Evolutionary conservation across 495 filamentous ascomycete species (phyloP).

Genomic region (Rusavskia elegans): DNA sequence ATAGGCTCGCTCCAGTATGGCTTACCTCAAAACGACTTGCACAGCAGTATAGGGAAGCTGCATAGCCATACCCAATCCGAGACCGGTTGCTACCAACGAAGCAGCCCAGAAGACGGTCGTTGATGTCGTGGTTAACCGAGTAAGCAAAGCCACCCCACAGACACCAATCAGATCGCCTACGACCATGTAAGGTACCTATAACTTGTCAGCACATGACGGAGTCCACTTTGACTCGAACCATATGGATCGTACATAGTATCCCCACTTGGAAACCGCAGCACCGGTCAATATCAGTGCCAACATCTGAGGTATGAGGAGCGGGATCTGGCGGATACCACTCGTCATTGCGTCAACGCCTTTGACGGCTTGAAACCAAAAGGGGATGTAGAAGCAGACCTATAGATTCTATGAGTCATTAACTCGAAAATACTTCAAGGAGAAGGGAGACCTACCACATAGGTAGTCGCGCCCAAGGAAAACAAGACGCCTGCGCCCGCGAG

Average conservation of each 20-base stretch:
- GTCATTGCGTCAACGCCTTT: conserved; percentile 24
- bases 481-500: too few relatives aligned
- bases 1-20: not conserved
- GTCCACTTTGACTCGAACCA: conserved; percentile 21
- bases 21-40: conserved; percentile 5
- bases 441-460: too few relatives aligned
- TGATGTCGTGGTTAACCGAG: conserved; percentile 30
- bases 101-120: conserved; percentile 35
- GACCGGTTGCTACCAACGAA: conserved; percentile 32
- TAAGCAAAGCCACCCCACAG: conserved; percentile 41
- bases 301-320: conserved; percentile 28
- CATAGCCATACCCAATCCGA: conserved; percentile 8
- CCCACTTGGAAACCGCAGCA: conserved; percentile 14
- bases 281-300: conserved; percentile 20
- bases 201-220: not conserved
- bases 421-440: too few relatives aligned
- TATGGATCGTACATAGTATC: conserved; percentile 37
- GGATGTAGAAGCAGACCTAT: conserved; percentile 47
- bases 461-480: too few relatives aligned
- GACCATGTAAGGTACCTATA: conserved; percentile 33
- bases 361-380: conserved; percentile 44
- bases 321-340: conserved; percentile 35
- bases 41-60: conserved; percentile 6
- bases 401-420: too few relatives aligned
- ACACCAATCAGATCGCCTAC: conserved; percentile 34